Conservation (phyloP, 208 protist genomes). For the Trichomonas tenax region DNA sequence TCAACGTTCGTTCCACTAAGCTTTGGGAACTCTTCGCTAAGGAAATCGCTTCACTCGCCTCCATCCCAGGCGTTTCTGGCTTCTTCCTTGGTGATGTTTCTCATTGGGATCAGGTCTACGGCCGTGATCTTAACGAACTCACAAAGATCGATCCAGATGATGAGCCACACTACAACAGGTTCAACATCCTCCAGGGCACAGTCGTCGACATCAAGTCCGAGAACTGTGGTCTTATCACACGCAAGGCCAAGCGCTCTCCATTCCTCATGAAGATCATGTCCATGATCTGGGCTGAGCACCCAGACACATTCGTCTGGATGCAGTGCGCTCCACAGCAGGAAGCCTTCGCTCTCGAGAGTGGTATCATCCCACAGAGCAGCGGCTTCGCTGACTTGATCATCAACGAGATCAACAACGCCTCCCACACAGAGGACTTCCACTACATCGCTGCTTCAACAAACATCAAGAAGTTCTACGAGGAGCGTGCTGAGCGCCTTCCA, state of each 20-base stretch:
- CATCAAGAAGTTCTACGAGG: not conserved
- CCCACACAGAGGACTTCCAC: not conserved
- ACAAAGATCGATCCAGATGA: constrained; percentile 2
- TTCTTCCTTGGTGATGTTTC: not conserved
- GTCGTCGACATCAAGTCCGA: not conserved
- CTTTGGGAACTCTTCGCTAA: not conserved
- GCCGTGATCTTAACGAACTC: not conserved
- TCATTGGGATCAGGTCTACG: not conserved
- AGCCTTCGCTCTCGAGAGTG: not conserved
- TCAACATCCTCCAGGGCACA: not conserved
- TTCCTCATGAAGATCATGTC: not conserved
- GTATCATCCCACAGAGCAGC: not conserved
- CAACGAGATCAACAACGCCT: not conserved
- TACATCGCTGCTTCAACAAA: not conserved
- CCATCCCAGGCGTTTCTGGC: not conserved
- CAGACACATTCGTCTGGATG: not conserved
- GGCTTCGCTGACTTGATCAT: not conserved
- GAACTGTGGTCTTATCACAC: not conserved
- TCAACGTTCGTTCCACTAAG: not conserved
- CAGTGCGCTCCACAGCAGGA: not conserved
- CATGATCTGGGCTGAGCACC: not conserved
- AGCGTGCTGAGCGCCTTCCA: not conserved
- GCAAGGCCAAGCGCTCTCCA: not conserved
- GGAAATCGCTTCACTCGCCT: not conserved
- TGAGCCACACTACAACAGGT: not conserved